These are phyloP conservation scores for Aureobasidium zeae DNA, from an alignment of 2,329 filamentous ascomycete genomes.

Conservation along the genomic window DNA sequence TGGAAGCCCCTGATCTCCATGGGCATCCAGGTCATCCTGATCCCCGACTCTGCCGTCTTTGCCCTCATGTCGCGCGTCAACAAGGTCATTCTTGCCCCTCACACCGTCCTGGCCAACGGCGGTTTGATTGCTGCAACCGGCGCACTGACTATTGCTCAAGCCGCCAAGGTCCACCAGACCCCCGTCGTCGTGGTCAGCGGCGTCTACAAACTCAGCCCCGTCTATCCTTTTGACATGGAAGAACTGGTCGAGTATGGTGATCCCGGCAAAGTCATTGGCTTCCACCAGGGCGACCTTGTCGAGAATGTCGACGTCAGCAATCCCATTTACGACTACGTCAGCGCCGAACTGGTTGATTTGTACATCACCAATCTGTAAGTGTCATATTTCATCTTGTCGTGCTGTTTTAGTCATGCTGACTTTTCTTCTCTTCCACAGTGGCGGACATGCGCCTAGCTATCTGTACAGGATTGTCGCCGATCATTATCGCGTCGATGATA, in stretches of 20 bases:
- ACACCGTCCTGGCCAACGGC: conserved; percentile 80
- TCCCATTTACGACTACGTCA: conserved; percentile 73
- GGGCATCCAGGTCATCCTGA: conserved; percentile 72
- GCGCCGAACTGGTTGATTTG: conserved; percentile 63
- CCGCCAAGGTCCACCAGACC: conserved; percentile 71
- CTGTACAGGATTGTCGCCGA: conserved; percentile 65
- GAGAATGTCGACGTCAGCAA: conserved; percentile 69
- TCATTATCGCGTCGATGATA: conserved; percentile 66
- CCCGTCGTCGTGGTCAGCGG: conserved; percentile 84
- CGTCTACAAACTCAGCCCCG: conserved; percentile 87
- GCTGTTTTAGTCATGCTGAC: background rate
- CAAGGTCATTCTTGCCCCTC: conserved; percentile 86
- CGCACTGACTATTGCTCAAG: conserved; percentile 72
- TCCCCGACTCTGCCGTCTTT: conserved; percentile 77
- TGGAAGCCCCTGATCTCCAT: conserved; percentile 71
- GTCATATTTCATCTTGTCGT: background rate
- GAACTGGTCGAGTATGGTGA: conserved; percentile 80
- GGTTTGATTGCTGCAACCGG: conserved; percentile 76
- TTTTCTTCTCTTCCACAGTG: conserved; percentile 36
- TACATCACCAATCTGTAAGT: conserved; percentile 80
- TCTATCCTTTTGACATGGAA: conserved; percentile 76
- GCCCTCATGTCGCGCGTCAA: conserved; percentile 92
- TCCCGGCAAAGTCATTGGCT: conserved; percentile 64
- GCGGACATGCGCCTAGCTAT: conserved; percentile 60
- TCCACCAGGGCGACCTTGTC: conserved; percentile 70